These are phyloP conservation scores for Cordyceps militaris DNA, from an alignment of 2,329 filamentous ascomycete species.

Conservation along the genomic window DNA sequence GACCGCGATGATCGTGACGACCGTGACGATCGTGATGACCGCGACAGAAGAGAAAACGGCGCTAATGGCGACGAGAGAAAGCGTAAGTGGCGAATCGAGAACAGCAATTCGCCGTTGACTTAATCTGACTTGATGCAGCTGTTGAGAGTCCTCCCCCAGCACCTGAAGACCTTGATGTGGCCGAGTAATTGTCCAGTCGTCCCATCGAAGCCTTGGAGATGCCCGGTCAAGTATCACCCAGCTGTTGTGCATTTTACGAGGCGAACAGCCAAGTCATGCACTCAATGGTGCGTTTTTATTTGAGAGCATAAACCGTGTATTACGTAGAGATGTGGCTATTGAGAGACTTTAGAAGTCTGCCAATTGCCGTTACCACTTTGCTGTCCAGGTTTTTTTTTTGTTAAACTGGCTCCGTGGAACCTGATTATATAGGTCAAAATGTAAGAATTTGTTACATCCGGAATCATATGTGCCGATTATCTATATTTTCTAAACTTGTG, in stretches of 20 bases:
- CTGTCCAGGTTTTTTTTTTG: constrained; percentile 7
- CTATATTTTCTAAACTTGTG: background rate
- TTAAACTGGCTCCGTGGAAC: constrained; percentile 5
- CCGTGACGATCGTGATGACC: constrained; percentile 39
- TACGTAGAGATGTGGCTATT: constrained; percentile 9
- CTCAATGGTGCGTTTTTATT: background rate
- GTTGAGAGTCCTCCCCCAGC: constrained; percentile 72
- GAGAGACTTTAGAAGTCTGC: background rate
- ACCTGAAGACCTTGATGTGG: constrained; percentile 93
- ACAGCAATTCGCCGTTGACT: constrained; percentile 7
- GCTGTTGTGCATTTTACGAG: background rate
- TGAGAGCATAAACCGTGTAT: constrained; percentile 8
- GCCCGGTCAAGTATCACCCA: constrained; percentile 8
- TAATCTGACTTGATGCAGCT: constrained; percentile 34
- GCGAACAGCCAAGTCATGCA: background rate
- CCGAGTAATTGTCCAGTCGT: constrained; percentile 50
- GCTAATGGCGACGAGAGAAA: constrained; percentile 87
- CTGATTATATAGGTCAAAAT: constrained; percentile 9
- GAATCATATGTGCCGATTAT: background rate
- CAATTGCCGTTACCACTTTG: constrained; percentile 1
- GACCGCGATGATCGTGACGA: constrained; percentile 63
- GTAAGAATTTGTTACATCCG: constrained; percentile 3
- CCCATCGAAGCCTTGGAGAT: background rate
- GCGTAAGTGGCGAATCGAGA: constrained; percentile 45
- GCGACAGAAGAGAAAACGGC: constrained; percentile 67